Base-by-base conservation (phyloP, 306 rosid genomes). In the Corylus americana region DNA sequence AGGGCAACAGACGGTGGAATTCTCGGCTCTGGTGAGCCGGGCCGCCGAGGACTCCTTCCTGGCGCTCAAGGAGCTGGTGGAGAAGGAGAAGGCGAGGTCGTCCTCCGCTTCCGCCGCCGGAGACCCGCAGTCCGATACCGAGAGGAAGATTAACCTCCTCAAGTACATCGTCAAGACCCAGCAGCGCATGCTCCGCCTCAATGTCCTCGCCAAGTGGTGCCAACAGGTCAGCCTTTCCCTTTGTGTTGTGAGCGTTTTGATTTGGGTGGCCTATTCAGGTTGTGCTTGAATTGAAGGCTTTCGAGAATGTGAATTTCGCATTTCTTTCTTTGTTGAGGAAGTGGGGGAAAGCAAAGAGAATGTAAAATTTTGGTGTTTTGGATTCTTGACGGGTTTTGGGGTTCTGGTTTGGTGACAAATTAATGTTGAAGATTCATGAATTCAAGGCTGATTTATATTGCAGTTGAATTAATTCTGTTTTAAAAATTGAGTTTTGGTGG, bases 141-240 rank as follows among this genome's bases (percentile, higher is more conserved):
- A 95, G 47, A 95, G 89, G 92, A 95, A 91, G 80, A 85, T 93
- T 73, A 84, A 79, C 84, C 81, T 95, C 74, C 97, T 95, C 76
- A 95, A 95, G 87, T 91, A 89, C 84, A 82, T 95, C 13, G 86
- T 71, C 86, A 95, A 95, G 92, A 95, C 99, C 67, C 98, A 90
- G 77, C 99, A 95, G 85, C 90, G 99, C 8, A 91, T 95, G 97
- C 93, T 95, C 72, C 91, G 99, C 11, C 99, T 95, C 87, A 88
- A 93, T 86, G 99, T 92, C 69, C 91, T 95, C 64, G 85, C 99
- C 75, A 93, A 93, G 84, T 95, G 99, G 99, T 95, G 97, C 77
- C 98, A 90, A 58, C 99, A 95, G 97, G 99, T 89, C 20, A 67
- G 49, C 25, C 25, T 42, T 42, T 1, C 5, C 66, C 66, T 59